A percentile compares a stretch with the other conserved stretches of the same genome.
These are phyloP conservation scores for Geoglossum cookeanum DNA, from an alignment of 2,329 filamentous ascomycete species.

Conservation along the genomic window DNA sequence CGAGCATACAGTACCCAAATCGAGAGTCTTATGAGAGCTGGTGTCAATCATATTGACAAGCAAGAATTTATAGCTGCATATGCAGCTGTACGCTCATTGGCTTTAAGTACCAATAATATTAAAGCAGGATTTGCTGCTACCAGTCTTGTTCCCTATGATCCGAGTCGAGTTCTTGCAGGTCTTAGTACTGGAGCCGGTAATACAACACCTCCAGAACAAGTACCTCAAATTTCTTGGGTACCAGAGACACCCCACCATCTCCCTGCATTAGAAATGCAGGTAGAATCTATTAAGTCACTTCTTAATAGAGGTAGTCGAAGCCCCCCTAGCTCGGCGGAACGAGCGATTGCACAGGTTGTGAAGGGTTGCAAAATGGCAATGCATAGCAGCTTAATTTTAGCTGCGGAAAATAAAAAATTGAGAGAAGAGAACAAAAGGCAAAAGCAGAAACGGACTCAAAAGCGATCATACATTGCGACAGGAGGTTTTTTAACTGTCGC, in stretches of 20 bases:
- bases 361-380: constrained; percentile 1
- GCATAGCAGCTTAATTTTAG: neutral
- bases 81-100: neutral
- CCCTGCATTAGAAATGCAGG: neutral
- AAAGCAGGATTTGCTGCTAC: neutral
- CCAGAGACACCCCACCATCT: neutral
- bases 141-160: neutral
- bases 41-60: constrained; percentile 18
- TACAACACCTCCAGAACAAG: neutral
- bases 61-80: constrained; percentile 15
- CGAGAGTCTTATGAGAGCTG: constrained; percentile 9
- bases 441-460: neutral
- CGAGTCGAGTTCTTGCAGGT: neutral
- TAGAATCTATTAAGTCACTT: neutral
- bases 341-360: neutral
- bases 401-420: neutral
- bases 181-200: neutral
- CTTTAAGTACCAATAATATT: constrained; percentile 11
- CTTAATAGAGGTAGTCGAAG: neutral
- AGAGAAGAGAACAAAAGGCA: neutral
- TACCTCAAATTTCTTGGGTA: neutral
- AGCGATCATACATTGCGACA: neutral
- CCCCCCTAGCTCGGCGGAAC: neutral
- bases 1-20: constrained; percentile 13
- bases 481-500: neutral